Conservation (phyloP, 2,329 filamentous ascomycete species). For the Aureobasidium lini region DNA sequence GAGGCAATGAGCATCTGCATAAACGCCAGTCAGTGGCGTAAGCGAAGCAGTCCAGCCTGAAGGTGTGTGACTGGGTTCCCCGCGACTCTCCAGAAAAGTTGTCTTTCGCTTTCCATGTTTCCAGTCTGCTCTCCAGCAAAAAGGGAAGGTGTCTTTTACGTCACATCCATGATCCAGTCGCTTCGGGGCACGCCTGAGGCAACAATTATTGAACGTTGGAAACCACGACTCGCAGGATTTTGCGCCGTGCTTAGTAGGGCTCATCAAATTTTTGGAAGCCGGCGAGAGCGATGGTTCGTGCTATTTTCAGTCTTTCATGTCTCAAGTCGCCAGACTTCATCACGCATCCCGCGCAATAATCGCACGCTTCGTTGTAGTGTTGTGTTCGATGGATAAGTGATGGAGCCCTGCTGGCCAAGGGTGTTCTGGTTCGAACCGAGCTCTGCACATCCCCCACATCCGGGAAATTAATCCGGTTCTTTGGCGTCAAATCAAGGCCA, state of each 20-base stretch:
- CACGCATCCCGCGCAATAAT: not conserved
- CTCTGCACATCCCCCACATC: slow-evolving; percentile 7
- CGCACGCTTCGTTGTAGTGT: no score
- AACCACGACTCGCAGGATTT: not conserved
- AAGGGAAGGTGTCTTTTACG: no score
- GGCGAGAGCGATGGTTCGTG: not conserved
- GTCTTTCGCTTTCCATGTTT: not conserved
- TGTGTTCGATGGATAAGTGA: not conserved
- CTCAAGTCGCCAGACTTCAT: not conserved
- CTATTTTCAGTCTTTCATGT: not conserved
- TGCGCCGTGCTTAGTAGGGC: not conserved
- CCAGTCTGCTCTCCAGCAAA: not conserved
- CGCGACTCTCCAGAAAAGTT: not conserved
- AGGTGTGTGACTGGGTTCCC: not conserved
- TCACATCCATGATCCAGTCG: no score
- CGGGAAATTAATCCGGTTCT: not conserved
- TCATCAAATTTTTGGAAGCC: not conserved
- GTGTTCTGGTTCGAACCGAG: not conserved
- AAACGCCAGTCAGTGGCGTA: not conserved
- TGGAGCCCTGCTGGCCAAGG: not conserved
- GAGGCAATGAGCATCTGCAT: not conserved
- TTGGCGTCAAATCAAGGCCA: not conserved
- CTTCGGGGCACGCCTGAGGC: not conserved
- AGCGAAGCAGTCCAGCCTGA: not conserved
- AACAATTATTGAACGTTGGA: not conserved